Evolutionary conservation across 2,329 filamentous ascomycete species (phyloP), one percentile per base, ranked within the genome.

Genomic region (Aspergillus tubingensis): DNA sequence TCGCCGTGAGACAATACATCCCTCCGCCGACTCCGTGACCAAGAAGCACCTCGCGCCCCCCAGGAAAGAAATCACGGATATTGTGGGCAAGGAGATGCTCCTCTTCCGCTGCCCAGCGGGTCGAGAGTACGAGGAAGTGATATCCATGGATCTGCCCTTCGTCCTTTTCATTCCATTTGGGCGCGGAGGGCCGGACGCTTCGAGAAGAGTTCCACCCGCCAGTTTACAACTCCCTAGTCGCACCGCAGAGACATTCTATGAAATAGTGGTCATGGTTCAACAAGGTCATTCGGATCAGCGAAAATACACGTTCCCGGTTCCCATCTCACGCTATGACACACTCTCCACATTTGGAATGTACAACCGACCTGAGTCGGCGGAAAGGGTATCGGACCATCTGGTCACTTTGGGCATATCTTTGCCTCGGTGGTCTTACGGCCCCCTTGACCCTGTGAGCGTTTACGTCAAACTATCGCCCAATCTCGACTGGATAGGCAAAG

Each of bases 321-420:
- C 94, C 1, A 86, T 99, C 68, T 88, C 91, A 67, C 86, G 95
- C 73, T 99, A 98, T 80, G 95, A 99, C 76, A 99, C 94, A 1
- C 82, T 99, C 52, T 97, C 93, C 44, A 98, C 95, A 1, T 99
- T 99, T 79, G 95, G 95, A 77, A 98, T 98, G 95, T 99, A 98
- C 82, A 98, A 98, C 79, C 89, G 92, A 57, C 94, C 93, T 15
- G 94, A 97, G 76, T 90, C 90, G 61, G 91, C 92, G 58, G 90
- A 96, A 70, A 86, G 88, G 62, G 91, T 92, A 32, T 87, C 90
- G 54, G 95, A 98, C 79, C 95, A 96, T 76, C 81, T 98, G 57
- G 91, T 98, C 62, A 96, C 92, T 8, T 81, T 98, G 57, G 92
- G 91, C 49, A 96, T 97, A 67, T 96, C 92, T 62, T 82, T 99